phyloP scores from a whole-genome alignment of 192 early-diverging fungal species.

The Thamnidium elegans region DNA sequence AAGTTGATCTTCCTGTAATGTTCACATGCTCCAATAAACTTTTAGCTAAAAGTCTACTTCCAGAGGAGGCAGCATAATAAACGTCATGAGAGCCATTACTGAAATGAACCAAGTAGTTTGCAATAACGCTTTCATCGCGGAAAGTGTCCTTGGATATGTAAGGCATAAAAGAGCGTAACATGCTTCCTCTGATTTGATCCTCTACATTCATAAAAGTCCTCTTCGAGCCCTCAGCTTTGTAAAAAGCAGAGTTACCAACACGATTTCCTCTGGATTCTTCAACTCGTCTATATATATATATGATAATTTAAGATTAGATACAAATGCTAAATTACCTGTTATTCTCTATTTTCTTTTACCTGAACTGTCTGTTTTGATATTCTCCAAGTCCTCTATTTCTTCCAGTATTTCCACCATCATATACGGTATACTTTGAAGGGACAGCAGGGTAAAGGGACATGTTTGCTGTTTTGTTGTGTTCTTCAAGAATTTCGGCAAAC shows the following conservation, averaged over 20 bases:
- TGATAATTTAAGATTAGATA: no score
- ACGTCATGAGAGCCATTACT: background rate
- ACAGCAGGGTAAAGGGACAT: background rate
- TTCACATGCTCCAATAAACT: background rate
- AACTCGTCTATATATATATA: constrained; percentile 31
- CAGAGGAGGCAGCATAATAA: constrained; percentile 25
- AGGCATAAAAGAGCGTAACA: background rate
- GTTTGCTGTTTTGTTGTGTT: background rate
- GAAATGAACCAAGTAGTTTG: background rate
- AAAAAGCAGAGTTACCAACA: constrained; percentile 45
- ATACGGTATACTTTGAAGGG: background rate
- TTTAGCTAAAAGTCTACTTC: constrained; percentile 18
- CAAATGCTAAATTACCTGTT: background rate
- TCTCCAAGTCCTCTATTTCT: constrained; percentile 5
- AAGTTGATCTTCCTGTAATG: background rate
- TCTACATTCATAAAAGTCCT: background rate
- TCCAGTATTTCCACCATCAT: constrained; percentile 15
- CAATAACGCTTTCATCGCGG: constrained; percentile 6
- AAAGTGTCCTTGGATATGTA: constrained; percentile 2
- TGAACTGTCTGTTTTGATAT: background rate
- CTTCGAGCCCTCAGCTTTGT: background rate
- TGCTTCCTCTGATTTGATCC: background rate
- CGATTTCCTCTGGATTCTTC: constrained; percentile 57
- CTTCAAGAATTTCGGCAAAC: constrained; percentile 6
- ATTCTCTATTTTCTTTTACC: background rate